Conservation (phyloP, 495 filamentous ascomycete genomes). For the Recurvomyces mirabilis region DNA sequence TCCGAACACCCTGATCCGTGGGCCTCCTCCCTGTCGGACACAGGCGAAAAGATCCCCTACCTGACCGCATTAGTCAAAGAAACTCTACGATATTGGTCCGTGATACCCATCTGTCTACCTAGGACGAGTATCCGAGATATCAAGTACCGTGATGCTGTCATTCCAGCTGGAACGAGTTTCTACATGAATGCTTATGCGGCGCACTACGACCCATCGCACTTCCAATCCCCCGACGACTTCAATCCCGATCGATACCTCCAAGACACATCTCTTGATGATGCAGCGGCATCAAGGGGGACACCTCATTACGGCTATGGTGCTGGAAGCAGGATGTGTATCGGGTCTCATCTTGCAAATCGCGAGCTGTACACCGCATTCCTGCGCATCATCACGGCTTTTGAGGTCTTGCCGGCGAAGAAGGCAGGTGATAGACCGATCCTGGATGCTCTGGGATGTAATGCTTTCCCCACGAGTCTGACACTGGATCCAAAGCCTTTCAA, state of each 20-base stretch:
- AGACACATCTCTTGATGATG: constrained; percentile 27
- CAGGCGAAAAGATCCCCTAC: constrained; percentile 63
- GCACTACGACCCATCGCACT: constrained; percentile 56
- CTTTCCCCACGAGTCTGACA: constrained; percentile 52
- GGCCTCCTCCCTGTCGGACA: constrained; percentile 51
- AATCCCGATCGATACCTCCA: constrained; percentile 54
- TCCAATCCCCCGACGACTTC: constrained; percentile 48
- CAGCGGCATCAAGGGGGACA: constrained; percentile 46
- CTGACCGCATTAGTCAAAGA: constrained; percentile 60
- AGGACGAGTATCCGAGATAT: constrained; percentile 55
- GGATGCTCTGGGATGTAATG: constrained; percentile 52
- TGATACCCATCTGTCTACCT: constrained; percentile 61
- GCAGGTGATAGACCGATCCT: constrained; percentile 45
- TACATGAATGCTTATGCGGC: constrained; percentile 65
- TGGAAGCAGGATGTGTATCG: constrained; percentile 61
- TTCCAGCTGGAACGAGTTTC: constrained; percentile 55
- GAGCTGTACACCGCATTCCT: constrained; percentile 59
- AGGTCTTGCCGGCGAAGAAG: constrained; percentile 39
- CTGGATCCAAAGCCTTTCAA: constrained; percentile 60
- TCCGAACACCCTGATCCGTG: constrained; percentile 57
- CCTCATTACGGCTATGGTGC: constrained; percentile 63
- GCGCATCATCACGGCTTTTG: constrained; percentile 56
- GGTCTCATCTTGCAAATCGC: constrained; percentile 56
- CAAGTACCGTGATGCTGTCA: constrained; percentile 44
- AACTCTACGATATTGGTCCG: constrained; percentile 58